Evolutionary conservation across 208 protist species (phyloP), one percentile per base, ranked within the genome.

Genomic region (Wallacemonas sp.): DNA sequence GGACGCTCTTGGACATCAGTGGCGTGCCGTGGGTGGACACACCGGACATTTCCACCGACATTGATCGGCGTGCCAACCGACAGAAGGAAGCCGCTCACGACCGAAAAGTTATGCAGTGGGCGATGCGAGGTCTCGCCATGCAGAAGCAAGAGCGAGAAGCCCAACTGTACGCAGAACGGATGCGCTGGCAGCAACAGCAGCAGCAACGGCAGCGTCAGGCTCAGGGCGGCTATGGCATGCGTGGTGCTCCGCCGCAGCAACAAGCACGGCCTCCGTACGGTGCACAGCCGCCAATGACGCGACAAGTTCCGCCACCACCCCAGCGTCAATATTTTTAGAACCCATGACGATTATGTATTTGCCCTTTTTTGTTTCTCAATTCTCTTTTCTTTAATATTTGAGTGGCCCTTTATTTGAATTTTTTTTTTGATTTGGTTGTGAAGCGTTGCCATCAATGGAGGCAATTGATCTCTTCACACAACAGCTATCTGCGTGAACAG

Each of bases 141-240:
- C 61, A 79, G 63, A 53, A 44, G 34, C 63, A 74, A 27, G 73
- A 79, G 55, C 24, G 26, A 30, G 56, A 66, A 19, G 73, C 68
- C 19, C 73, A 75, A 51, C 19, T 68, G 24, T 45, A 44, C 14
- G 73, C 69, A 15, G 70, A 69, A 51, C 33, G 38, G 12, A 42
- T 42, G 38, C 38, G 38, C 38, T 42, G 38, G 38, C 38, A 42
- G 38, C 38, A 42, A 15, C 38, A 15, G 38, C 38, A 42, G 15
- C 38, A 42, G n/a, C n/a, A n/a, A n/a, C n/a, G n/a, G n/a, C n/a
- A n/a, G n/a, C n/a, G n/a, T n/a, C n/a, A n/a, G n/a, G n/a, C n/a
- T n/a, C n/a, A n/a, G n/a, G n/a, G n/a, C n/a, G n/a, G n/a, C n/a
- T n/a, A n/a, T n/a, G n/a, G n/a, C n/a, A n/a, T n/a, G n/a, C n/a